These are phyloP conservation scores for Raddia guianensis DNA, from an alignment of 176 grass and related monocot species.

Conservation along the genomic window DNA sequence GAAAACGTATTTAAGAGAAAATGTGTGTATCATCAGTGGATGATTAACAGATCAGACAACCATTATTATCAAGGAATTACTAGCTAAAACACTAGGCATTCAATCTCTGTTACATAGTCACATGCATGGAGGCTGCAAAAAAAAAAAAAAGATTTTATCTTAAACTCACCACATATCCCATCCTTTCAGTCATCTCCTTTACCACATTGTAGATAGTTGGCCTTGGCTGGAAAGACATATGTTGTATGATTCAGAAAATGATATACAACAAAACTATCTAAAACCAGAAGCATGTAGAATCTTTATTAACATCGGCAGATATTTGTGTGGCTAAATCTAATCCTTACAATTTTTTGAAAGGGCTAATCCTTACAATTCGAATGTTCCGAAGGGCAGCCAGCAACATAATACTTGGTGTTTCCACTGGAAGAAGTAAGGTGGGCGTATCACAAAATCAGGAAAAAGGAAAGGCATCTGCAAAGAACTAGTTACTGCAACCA, in stretches of 20 bases:
- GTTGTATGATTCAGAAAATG: constrained; percentile 1
- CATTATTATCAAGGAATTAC: background rate
- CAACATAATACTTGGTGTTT: constrained; percentile 87
- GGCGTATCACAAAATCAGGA: constrained; percentile 20
- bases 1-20: constrained; percentile 16
- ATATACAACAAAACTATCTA: background rate
- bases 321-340: constrained; percentile 16
- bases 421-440: constrained; percentile 61
- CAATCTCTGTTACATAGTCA: constrained; percentile 2
- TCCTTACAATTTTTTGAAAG: constrained; percentile 76
- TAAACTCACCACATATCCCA: constrained; percentile 79
- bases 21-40: background rate
- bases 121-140: background rate
- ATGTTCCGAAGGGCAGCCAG: constrained; percentile 85
- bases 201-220: constrained; percentile 88
- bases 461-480: background rate
- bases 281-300: constrained; percentile 13
- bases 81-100: constrained; percentile 22
- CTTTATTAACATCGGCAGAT: constrained; percentile 27
- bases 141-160: background rate
- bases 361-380: constrained; percentile 66
- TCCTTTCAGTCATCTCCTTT: constrained; percentile 80
- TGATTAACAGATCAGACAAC: background rate
- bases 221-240: constrained; percentile 63
- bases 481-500: background rate